phyloP scores from a whole-genome alignment of 345 rosid species.

The Melastoma malabathricum region DNA sequence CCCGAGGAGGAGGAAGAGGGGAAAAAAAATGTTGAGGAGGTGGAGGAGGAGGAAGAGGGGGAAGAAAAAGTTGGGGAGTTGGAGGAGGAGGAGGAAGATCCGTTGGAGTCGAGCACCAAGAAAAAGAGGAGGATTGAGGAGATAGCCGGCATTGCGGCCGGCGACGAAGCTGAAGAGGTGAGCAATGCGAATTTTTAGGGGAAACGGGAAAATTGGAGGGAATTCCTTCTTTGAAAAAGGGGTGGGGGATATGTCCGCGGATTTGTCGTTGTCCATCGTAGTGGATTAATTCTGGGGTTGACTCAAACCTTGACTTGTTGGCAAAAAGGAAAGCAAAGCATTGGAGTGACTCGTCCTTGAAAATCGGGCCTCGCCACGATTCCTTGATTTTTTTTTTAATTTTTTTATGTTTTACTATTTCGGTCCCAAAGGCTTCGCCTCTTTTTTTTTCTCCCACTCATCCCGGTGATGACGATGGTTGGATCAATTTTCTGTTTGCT shows the following conservation, averaged over 20 bases:
- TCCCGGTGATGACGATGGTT: no score
- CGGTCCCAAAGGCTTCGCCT: constrained; percentile 18
- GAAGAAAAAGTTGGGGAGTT: no score
- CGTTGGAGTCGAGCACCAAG: constrained; percentile 12
- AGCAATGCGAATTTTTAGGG: constrained; percentile 22
- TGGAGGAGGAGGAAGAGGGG: constrained; percentile 16
- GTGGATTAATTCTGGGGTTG: constrained; percentile 4
- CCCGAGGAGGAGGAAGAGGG: constrained; percentile 9
- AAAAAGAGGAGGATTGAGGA: constrained; percentile 7
- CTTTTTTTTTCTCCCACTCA: not conserved
- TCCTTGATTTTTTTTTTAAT: constrained; percentile 9
- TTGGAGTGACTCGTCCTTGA: constrained; percentile 23
- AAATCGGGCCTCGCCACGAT: constrained; percentile 23
- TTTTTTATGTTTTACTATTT: constrained; percentile 9
- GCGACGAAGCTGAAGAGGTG: constrained; percentile 21
- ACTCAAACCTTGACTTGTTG: no score
- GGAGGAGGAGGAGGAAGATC: constrained; percentile 14
- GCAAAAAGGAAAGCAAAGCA: not conserved
- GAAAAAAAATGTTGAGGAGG: not conserved
- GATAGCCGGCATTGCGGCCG: constrained; percentile 23
- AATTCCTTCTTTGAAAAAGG: no score
- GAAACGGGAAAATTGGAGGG: not conserved
- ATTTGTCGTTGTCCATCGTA: constrained; percentile 11
- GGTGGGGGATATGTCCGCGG: not conserved
- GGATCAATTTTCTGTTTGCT: no score